These are phyloP conservation scores for Blastobotrys chiropterorum DNA, from an alignment of 805 yeast species.

Conservation along the genomic window DNA sequence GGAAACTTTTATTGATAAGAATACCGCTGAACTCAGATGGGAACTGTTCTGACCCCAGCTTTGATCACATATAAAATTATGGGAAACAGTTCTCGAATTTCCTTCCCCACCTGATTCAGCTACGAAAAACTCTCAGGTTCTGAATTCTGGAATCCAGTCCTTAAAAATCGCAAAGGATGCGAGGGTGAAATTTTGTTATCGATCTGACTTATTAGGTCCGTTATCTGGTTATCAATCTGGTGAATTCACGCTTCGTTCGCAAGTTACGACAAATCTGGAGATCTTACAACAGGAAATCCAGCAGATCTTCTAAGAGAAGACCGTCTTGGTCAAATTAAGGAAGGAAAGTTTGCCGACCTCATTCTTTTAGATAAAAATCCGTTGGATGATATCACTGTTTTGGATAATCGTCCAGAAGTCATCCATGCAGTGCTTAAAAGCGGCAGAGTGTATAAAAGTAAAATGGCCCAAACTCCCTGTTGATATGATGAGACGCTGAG, in stretches of 20 bases:
- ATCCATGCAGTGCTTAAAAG: slow-evolving; percentile 3
- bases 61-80: slow-evolving; percentile 5
- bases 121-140: slow-evolving; percentile 2
- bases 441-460: slow-evolving; percentile 5
- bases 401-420: slow-evolving; percentile 2
- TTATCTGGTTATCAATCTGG: slow-evolving; percentile 3
- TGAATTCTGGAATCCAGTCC: slow-evolving; percentile 1
- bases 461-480: slow-evolving; percentile 1
- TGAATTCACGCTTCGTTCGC: slow-evolving; percentile 2
- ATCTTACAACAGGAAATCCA: slow-evolving; percentile 4
- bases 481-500: not conserved
- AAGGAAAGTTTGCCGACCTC: slow-evolving; percentile 4
- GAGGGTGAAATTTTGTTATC: slow-evolving; percentile 4
- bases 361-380: slow-evolving; percentile 3
- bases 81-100: slow-evolving; percentile 4
- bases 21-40: not conserved
- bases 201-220: slow-evolving; percentile 3
- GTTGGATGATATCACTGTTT: slow-evolving; percentile 1
- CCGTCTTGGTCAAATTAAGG: slow-evolving; percentile 5
- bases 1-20: slow-evolving; percentile 3
- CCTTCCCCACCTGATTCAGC: slow-evolving; percentile 1
- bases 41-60: slow-evolving; percentile 1
- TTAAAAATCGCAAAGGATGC: slow-evolving; percentile 2
- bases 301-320: slow-evolving; percentile 6
- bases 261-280: slow-evolving; percentile 1